Base-by-base conservation (phyloP, 306 rosid genomes). In the Adenanthera pavonina region DNA sequence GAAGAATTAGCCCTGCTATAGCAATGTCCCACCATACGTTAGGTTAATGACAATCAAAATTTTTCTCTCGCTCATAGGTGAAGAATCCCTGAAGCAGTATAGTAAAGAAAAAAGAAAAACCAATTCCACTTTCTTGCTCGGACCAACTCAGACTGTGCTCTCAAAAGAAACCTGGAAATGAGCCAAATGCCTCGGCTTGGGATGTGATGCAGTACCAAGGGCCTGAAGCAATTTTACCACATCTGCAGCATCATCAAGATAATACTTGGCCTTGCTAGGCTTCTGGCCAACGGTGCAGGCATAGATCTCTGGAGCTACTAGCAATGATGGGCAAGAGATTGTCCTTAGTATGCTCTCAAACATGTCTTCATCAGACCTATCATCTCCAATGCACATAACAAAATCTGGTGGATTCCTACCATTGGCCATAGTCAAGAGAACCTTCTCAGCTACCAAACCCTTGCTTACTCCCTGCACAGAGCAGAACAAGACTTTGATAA, bases 261-360 rank as follows among this genome's bases (percentile, higher is more conserved):
- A 93, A 83, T 93, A 93, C 82, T 88, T 93, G 35, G 97, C 97
- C 89, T 93, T 93, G 87, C 97, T 93, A 46, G 96, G 97, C 83
- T 93, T 93, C 78, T 84, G 82, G 44, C 96, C 97, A 44, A 93
- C 96, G 0, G 97, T 91, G 83, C 97, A 93, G 71, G 97, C 95
- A 74, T 89, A 93, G 72, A 91, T 87, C 73, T 91, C 94, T 0
- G 95, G 90, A 59, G 89, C 81, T 0, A 86, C 83, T 75, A 90
- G 89, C 84, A 89, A 69, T 7, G 87, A 85, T 43, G 89, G 91
- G 84, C 87, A 53, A 2, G 89, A 79, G 12, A 88, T 89, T 1
- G 91, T 81, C 65, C 90, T 89, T 77, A 83, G 73, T 81, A 94
- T 87, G 86, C 91, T 88, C 83, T 91, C 93, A 81, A 94, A 94